Percentiles rank a stretch among this genome's conserved stretches.
These are phyloP conservation scores for Marasmius oreades DNA, from an alignment of 1,284 basidiomycete species.

Conservation along the genomic window DNA sequence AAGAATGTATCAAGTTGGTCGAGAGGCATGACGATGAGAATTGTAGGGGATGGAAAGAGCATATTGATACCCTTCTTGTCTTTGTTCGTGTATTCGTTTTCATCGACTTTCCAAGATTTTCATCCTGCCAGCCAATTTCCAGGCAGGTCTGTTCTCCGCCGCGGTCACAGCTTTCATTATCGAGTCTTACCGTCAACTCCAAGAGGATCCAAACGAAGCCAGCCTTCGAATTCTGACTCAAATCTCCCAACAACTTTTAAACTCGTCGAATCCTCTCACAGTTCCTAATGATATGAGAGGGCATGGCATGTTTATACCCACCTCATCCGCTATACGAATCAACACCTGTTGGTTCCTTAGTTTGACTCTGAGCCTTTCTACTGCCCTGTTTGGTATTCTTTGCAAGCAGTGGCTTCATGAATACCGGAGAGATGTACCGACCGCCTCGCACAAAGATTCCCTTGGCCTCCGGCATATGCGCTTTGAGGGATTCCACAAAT, in stretches of 20 bases:
- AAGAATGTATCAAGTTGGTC: slow-evolving; percentile 5
- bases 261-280: not conserved
- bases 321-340: slow-evolving; percentile 14
- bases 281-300: not conserved
- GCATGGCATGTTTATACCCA: not conserved
- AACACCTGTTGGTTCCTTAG: slow-evolving; percentile 32
- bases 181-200: slow-evolving; percentile 19
- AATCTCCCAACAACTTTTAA: slow-evolving; percentile 11
- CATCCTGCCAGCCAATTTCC: not conserved
- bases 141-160: slow-evolving; percentile 23
- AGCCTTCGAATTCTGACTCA: slow-evolving; percentile 10
- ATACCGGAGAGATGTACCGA: slow-evolving; percentile 10
- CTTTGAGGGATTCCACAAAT: slow-evolving; percentile 20
- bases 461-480: slow-evolving; percentile 20
- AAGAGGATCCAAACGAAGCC: slow-evolving; percentile 9
- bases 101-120: not conserved
- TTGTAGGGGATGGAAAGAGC: slow-evolving; percentile 17
- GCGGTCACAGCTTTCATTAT: slow-evolving; percentile 18
- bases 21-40: slow-evolving; percentile 14
- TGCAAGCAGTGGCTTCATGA: slow-evolving; percentile 22
- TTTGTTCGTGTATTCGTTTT: slow-evolving; percentile 15
- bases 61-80: slow-evolving; percentile 18
- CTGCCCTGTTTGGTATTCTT: slow-evolving; percentile 27
- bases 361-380: slow-evolving; percentile 24
- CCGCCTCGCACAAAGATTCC: slow-evolving; percentile 14